Conservation (phyloP, 2,329 filamentous ascomycete genomes). For the Monosporascus sp. region DNA sequence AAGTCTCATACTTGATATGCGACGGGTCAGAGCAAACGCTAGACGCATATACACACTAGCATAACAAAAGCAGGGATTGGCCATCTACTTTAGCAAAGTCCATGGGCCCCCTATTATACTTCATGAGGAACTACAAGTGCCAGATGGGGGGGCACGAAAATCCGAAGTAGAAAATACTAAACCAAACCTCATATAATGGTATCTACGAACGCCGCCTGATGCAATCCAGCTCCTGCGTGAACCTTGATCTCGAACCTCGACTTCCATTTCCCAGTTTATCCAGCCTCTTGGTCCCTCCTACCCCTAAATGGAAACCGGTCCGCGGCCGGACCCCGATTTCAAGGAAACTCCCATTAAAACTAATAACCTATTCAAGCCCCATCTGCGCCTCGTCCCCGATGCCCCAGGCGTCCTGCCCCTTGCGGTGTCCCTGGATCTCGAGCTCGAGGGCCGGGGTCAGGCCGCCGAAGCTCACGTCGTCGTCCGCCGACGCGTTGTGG, state of each 20-base stretch:
- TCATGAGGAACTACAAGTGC: no score
- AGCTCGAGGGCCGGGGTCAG: conserved; percentile 36
- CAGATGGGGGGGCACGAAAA: no score
- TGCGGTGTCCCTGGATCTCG: conserved; percentile 46
- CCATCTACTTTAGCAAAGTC: no score
- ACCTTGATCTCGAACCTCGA: no score
- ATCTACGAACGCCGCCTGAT: not conserved
- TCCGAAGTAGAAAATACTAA: not conserved
- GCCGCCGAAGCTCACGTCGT: conserved; percentile 12
- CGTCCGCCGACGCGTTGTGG: conserved; percentile 28
- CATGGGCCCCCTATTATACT: no score
- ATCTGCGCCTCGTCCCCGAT: conserved; percentile 81
- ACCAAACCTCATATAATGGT: not conserved
- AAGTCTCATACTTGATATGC: no score
- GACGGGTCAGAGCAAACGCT: no score
- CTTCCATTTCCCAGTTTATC: no score
- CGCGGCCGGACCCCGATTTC: not conserved
- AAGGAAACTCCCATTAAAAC: not conserved
- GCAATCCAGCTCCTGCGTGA: not conserved
- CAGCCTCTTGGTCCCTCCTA: no score
- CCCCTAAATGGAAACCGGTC: no score
- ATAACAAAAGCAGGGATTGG: no score
- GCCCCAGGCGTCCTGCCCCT: conserved; percentile 62
- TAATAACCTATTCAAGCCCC: conserved; percentile 60
- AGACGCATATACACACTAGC: no score